phyloP scores from a whole-genome alignment of 768 basidiomycete genomes.

The Kwoniella dendrophila region DNA sequence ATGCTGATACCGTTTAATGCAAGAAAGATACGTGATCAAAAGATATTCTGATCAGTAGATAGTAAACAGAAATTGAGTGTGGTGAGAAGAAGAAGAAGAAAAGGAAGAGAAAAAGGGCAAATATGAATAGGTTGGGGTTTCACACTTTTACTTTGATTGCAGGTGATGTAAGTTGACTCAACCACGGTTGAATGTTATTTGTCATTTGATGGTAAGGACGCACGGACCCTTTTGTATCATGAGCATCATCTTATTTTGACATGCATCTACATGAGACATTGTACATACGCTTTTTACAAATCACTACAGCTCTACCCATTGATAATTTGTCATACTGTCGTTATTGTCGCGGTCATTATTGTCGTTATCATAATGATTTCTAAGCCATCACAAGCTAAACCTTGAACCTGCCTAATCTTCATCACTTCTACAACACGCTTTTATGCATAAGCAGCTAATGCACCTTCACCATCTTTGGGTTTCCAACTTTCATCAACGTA shows the following conservation, averaged over 20 bases:
- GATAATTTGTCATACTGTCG: too few species aligned
- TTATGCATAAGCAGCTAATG: constrained; percentile 38
- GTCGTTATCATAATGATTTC: too few species aligned
- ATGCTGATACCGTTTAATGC: neutral
- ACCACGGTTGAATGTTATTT: neutral
- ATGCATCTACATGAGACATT: neutral
- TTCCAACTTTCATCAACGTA: constrained; percentile 34
- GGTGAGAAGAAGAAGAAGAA: neutral
- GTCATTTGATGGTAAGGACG: neutral
- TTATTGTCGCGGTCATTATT: too few species aligned
- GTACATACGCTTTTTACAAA: too few species aligned
- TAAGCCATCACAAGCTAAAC: too few species aligned
- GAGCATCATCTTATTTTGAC: too few species aligned
- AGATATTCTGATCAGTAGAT: neutral
- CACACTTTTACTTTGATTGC: neutral
- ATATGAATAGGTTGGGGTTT: neutral
- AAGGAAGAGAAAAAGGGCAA: neutral
- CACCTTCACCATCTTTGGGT: constrained; percentile 32
- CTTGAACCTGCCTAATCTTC: too few species aligned
- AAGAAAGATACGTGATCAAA: neutral
- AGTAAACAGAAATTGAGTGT: neutral
- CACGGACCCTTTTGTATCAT: constrained; percentile 12
- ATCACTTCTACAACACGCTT: neutral
- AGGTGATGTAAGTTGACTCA: constrained; percentile 1
- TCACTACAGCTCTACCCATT: too few species aligned